Base-by-base conservation (phyloP, 306 rosid genomes). In the Malus fusca region DNA sequence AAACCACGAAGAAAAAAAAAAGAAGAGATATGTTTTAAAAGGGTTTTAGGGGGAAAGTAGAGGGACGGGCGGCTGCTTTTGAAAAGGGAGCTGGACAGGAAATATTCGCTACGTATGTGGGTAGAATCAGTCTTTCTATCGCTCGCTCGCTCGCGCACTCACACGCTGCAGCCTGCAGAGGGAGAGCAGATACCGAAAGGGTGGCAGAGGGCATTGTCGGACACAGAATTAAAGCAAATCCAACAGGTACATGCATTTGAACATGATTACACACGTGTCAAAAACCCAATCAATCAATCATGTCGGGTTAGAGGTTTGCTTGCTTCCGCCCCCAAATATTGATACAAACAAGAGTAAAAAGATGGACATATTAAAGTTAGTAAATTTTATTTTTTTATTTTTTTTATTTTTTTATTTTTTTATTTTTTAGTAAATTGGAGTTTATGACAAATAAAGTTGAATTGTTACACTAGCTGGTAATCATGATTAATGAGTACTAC, bases 191-290 rank as follows among this genome's bases (percentile, higher is more conserved):
- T 2, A 21, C 8, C 48, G 42, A 72, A 61, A 66, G 72, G 18
- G 77, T 56, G 78, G 81, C 85, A 76, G 83, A 67, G 77, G 80
- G 71, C 55, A 73, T 62, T 77, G 86, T 85, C 81, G 77, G 80
- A 81, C 22, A 31, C 56, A 72, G 63, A 72, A 72, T 71, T 18
- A 51, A 51, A 51, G 55, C 55, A 17, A 51, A 51, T 18, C 21
- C 71, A 83, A 65, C 68, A 23, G 74, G 71, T 74, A 30, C 89
- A 68, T 71, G 82, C 80, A 81, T 40, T 79, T 51, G 56, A 84
- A 63, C 86, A 84, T 88, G 66, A 85, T 85, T 84, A 76, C 74
- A 80, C 87, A 86, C 91, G 88, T 87, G 91, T 79, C 88, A 5
- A 33, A 81, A 82, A 81, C 55, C 64, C 56, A 46, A 66, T 44